Conservation (phyloP, 495 filamentous ascomycete species). For the Neurospora sp. region DNA sequence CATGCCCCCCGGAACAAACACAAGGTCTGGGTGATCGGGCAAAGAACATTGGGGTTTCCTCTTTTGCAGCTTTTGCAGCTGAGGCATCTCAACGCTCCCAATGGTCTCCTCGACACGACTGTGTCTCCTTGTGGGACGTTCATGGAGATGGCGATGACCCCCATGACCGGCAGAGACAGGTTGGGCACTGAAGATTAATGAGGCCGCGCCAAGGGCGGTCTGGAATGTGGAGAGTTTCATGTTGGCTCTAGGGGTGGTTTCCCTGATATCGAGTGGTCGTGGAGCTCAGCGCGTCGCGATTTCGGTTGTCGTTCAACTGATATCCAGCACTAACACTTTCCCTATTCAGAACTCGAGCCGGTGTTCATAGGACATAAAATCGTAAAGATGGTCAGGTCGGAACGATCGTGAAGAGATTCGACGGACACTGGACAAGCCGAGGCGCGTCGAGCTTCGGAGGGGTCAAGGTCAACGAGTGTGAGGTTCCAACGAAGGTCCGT, state of each 20-base stretch:
- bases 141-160: conserved; percentile 27
- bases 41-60: conserved; percentile 49
- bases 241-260: not conserved
- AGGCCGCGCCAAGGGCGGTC: conserved; percentile 37
- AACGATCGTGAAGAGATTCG: not conserved
- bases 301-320: not conserved
- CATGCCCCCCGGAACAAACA: conserved; percentile 48
- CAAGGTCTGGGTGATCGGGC: conserved; percentile 56
- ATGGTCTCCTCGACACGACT: conserved; percentile 14
- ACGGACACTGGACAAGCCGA: not conserved
- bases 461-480: conserved; percentile 2
- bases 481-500: not conserved
- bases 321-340: not conserved
- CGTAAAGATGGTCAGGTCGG: not conserved
- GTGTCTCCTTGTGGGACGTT: conserved; percentile 23
- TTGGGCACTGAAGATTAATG: conserved; percentile 30
- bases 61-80: conserved; percentile 24
- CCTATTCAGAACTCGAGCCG: not conserved
- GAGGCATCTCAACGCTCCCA: conserved; percentile 13
- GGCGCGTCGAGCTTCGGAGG: not conserved
- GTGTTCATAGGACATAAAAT: not conserved
- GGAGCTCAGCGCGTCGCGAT: not conserved
- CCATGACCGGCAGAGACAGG: conserved; percentile 18
- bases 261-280: not conserved
- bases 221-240: conserved; percentile 43